These are phyloP conservation scores for Oryza longistaminata DNA, from an alignment of 176 grass and related monocot genomes.

Conservation along the genomic window DNA sequence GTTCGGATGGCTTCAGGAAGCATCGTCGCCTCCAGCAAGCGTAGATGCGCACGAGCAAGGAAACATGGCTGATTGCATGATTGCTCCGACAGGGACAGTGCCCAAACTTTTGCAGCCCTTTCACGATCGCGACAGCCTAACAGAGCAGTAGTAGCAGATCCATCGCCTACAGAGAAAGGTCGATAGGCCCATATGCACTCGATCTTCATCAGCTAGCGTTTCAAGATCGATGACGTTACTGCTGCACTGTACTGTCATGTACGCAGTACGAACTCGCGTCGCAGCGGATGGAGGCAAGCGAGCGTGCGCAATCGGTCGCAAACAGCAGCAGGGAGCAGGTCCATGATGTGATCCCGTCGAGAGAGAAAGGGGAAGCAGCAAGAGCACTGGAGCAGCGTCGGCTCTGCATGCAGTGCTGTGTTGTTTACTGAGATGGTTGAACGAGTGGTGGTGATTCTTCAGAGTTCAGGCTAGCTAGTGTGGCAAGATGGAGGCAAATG, in stretches of 20 bases:
- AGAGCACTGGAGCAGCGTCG: background rate
- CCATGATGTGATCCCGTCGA: background rate
- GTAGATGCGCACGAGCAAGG: background rate
- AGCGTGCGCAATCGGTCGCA: background rate
- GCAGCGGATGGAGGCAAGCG: constrained; percentile 1
- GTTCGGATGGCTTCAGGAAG: background rate
- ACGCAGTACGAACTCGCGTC: background rate
- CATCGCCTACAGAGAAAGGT: background rate
- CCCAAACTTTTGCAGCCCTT: constrained; percentile 30
- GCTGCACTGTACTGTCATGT: background rate
- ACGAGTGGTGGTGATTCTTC: background rate
- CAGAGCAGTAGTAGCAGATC: background rate
- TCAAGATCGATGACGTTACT: constrained; percentile 10
- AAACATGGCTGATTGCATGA: constrained; percentile 32
- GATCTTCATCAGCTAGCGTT: background rate
- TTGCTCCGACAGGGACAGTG: constrained; percentile 39
- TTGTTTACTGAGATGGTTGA: background rate
- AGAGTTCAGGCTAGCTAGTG: no score
- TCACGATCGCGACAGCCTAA: constrained; percentile 44
- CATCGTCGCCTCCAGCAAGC: background rate
- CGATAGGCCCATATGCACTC: background rate
- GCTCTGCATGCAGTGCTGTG: background rate
- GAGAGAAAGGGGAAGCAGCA: background rate
- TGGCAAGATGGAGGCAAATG: no score
- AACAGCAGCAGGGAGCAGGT: background rate